Evolutionary conservation across 2,329 filamentous ascomycete genomes (phyloP), one percentile per base, ranked within the genome.

Genomic region (Paecilomyces variotii): DNA sequence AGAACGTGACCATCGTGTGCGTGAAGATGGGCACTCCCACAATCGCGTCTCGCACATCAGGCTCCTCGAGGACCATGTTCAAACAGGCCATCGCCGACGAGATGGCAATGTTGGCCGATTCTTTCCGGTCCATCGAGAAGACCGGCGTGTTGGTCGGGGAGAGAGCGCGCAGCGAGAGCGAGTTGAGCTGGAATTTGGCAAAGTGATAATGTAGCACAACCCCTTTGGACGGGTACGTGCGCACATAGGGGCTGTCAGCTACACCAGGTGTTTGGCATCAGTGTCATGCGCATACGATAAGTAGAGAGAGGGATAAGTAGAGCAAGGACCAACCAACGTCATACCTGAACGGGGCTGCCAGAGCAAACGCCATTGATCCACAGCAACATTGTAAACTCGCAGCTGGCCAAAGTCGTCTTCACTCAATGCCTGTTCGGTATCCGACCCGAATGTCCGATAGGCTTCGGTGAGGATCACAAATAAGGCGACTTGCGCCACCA

Each of bases 401-500:
- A 78, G 64, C 56, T 85, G 83, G 9, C 78, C 74, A 30, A 80
- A 76, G 58, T 84, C 82, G 2, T 78, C 76, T 24, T 79, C 74
- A 0, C 79, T 79, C 4, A 85, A 71, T 0, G 78, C 74, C 28
- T 82, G 78, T 19, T 82, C 79, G 0, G 74, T 79, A 55, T 85
- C 82, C 0, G 79, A 79, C 0, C 84, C 83, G 60, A 86, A 85
- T 0, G 82, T 84, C 72, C 63, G 80, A 70, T 65, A 84, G 70
- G 67, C 80, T 77, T 67, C 80, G n/a, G 80, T 79, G 62, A 86
- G 70, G n/a, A 85, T 84, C 24, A 80, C 79, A 58, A 86, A 76
- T 10, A 86, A 64, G 0, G 81, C 79, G 9, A 86, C 82, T 62
- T 86, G 84, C 35, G 82, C 84, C 56, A 82, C 73, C 0, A 86